Percentiles rank a stretch among this genome's conserved stretches.
Conservation (phyloP, 306 rosid genomes). For the Vicia villosa region DNA sequence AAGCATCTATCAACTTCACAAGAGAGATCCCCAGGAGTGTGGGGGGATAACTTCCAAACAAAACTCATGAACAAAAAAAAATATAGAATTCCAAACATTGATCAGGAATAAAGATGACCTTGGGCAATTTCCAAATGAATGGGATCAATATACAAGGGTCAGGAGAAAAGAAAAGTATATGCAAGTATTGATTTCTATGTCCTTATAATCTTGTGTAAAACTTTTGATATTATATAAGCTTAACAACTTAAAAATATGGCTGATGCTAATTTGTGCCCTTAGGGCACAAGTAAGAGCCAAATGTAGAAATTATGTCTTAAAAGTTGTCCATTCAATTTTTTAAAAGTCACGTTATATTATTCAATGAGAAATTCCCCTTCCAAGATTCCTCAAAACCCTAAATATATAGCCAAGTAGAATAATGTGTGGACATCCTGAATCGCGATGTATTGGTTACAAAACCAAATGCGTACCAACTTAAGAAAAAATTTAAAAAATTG, state of each 20-base stretch:
- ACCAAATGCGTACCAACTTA: too few relatives aligned
- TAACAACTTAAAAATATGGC: neutral
- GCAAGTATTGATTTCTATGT: neutral
- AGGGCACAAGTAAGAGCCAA: too few relatives aligned
- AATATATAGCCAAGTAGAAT: neutral
- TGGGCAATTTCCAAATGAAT: neutral
- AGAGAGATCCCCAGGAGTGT: neutral
- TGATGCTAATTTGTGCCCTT: too few relatives aligned
- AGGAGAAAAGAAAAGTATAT: neutral
- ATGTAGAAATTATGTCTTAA: too few relatives aligned
- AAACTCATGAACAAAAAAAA: neutral
- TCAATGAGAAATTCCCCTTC: too few relatives aligned
- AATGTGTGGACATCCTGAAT: constrained; percentile 1
- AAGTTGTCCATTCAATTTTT: too few relatives aligned
- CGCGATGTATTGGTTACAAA: neutral
- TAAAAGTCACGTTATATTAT: too few relatives aligned
- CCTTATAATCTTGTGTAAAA: constrained; percentile 5
- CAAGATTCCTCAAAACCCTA: too few relatives aligned
- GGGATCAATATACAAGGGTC: neutral
- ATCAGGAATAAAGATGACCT: neutral
- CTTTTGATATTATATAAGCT: neutral
- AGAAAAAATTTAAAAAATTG: too few relatives aligned
- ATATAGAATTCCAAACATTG: neutral
- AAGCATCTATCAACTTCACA: constrained; percentile 21
- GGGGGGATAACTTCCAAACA: neutral